Base-by-base conservation (phyloP, 805 yeast species). In the Brettanomyces bruxellensis region DNA sequence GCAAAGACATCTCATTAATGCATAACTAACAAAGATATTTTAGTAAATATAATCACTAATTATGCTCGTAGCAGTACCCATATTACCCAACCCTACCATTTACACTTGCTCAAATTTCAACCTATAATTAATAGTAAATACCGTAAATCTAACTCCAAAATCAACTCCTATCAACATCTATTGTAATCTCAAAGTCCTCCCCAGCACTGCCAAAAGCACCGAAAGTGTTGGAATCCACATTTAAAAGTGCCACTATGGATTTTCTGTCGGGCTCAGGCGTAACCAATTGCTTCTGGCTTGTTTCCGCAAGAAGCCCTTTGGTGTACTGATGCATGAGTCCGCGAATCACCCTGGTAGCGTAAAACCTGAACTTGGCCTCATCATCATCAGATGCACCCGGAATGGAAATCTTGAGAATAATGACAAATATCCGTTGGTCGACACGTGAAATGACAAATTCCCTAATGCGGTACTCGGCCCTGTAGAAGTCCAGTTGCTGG, bases 381-480 rank as follows among this genome's bases (percentile, higher is more conserved):
- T 83, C 89, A 46, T 83, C 86, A 50, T 77, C 78, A 4, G 84
- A 76, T 1, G 82, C 85, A n/a, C 90, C 90, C 41, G 66, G 62
- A 83, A 85, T 79, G 22, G 60, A 62, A 3, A 85, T 52, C 46
- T 68, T 72, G 14, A 82, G 50, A 3, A 86, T 72, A 2, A 81
- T 76, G 24, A 85, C 70, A 53, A 72, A 78, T 4, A 82, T 64
- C 48, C 72, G 73, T 57, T 79, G 77, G 57, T 81, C 84, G 36
- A 83, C 81, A 52, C 82, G 79, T 3, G 84, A 72, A 5, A 85
- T 65, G 44, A 76, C 66, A 7, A 84, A 67, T 55, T 59, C 68
- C 12, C 72, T 68, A 13, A 84, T 57, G 5, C 58, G 57, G 55
- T 79, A 82, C 4, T 66, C 61, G 3, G 71, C 60, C 54, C 74